Conservation (phyloP, 2,329 filamentous ascomycete genomes). For the Fusarium neocosmosporiellum region DNA sequence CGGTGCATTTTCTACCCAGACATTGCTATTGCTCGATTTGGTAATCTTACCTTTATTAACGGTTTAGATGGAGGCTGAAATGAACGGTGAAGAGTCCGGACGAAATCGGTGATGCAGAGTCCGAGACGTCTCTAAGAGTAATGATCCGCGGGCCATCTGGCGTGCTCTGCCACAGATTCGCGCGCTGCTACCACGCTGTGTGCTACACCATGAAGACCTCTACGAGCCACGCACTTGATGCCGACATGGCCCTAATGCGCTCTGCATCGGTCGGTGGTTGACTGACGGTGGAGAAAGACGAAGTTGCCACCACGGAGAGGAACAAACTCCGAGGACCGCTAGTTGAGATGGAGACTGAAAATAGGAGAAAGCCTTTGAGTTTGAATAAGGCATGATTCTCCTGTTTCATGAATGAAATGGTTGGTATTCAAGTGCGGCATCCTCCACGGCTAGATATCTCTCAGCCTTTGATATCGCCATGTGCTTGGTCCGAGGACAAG, state of each 20-base stretch:
- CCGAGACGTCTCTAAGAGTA: constrained; percentile 5
- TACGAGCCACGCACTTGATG: constrained; percentile 11
- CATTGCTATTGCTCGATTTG: neutral
- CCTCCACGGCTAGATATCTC: constrained; percentile 9
- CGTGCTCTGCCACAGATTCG: constrained; percentile 11
- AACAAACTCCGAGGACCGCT: neutral
- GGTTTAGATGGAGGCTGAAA: neutral
- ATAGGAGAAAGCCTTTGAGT: constrained; percentile 1
- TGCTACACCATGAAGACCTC: constrained; percentile 1
- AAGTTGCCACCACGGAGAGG: constrained; percentile 1
- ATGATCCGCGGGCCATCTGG: constrained; percentile 12
- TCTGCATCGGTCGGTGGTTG: constrained; percentile 20
- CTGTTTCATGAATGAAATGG: constrained; percentile 20
- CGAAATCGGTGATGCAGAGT: neutral
- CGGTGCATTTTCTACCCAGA: neutral
- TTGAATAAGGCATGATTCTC: constrained; percentile 6
- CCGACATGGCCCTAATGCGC: neutral
- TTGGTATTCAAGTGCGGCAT: neutral
- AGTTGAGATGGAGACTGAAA: neutral
- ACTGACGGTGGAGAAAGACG: constrained; percentile 7
- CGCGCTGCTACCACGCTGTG: constrained; percentile 4
- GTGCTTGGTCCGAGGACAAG: neutral
- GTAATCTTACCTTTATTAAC: neutral
- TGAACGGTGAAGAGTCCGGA: neutral
- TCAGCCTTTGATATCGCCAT: constrained; percentile 12